Percentiles rank a stretch among this genome's conserved stretches.
Evolutionary conservation across 352 stramenopile genomes (phyloP).

Genomic region (Pythium biforme): DNA sequence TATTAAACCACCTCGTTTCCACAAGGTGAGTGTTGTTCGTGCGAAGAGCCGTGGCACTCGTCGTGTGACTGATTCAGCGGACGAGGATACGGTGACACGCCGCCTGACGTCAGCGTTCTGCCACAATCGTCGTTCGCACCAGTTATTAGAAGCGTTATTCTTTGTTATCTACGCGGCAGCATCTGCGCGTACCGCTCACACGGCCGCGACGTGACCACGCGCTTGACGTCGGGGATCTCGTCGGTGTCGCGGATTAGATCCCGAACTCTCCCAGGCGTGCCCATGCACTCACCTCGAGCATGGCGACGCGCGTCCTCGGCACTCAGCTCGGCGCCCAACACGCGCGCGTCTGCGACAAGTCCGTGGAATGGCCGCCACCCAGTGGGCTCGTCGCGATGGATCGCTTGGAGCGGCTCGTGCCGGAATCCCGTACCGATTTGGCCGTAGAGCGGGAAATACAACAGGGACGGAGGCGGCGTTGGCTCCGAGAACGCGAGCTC

Average conservation of each 20-base stretch:
- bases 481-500: background rate
- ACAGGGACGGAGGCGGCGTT: background rate
- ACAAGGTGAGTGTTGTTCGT: no score
- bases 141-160: no score
- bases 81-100: no score
- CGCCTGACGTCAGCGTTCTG: no score
- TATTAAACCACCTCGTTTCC: no score
- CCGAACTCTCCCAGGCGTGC: no score
- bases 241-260: no score
- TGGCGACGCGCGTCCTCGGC: background rate
- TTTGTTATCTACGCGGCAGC: background rate
- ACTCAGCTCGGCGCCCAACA: slow-evolving; percentile 4
- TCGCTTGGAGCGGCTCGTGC: background rate
- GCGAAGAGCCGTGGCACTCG: no score
- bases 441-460: background rate
- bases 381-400: background rate
- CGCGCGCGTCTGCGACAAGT: slow-evolving; percentile 12
- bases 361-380: slow-evolving; percentile 10
- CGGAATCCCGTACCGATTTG: background rate
- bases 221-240: no score
- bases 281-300: background rate
- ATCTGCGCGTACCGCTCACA: background rate
- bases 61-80: no score
- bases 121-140: no score
- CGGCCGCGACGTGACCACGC: background rate